Base-by-base conservation (phyloP, 371 early-diverging fungal genomes). In the Apophysomyces trapeziformis region DNA sequence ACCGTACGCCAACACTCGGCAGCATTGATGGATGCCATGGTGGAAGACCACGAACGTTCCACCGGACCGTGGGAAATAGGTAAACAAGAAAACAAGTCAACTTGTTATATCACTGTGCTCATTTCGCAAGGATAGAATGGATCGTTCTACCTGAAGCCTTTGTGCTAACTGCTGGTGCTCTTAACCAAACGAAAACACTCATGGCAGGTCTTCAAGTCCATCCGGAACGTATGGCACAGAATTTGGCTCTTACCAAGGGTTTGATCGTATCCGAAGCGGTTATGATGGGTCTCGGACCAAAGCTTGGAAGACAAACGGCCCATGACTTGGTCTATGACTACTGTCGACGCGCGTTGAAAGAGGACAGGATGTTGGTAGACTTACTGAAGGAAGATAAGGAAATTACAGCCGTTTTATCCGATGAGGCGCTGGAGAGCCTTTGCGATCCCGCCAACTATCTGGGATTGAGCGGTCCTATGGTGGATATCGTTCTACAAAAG, bases 31-130 rank as follows among this genome's bases (percentile, higher is more conserved):
- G 69, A 69, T 16, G 65, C 69, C 2, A 69, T 69, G 69, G 59
- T 69, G 1, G 65, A 50, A n/a, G 69, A 69, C 38, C 69, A 69
- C 16, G 69, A 69, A 46, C 61, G 69, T 7, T 61, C 65, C 12
- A 69, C 65, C 4, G 69, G 69, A 14, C 65, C 65, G 57, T 69
- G 69, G 69, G 69, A 65, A 57, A 69, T 69, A 54, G 69, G 69
- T 69, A 65, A 64, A 50, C 32, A 6, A 50, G 41, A 14, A 63
- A 35, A 9, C 9, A n/a, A 50, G 9, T 50, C 21, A 16, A 44
- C 32, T 35, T 41, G 13, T 43, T 45, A 4, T 16, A 21, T 50
- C 32, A 11, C 16, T n/a, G 36, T 11, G 21, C 32, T 26, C 32
- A 26, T 18, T 9, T 9, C 11, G 9, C 14, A 13, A 13, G 11